phyloP scores from a whole-genome alignment of 768 basidiomycete genomes.

The Tricholoma terreum region DNA sequence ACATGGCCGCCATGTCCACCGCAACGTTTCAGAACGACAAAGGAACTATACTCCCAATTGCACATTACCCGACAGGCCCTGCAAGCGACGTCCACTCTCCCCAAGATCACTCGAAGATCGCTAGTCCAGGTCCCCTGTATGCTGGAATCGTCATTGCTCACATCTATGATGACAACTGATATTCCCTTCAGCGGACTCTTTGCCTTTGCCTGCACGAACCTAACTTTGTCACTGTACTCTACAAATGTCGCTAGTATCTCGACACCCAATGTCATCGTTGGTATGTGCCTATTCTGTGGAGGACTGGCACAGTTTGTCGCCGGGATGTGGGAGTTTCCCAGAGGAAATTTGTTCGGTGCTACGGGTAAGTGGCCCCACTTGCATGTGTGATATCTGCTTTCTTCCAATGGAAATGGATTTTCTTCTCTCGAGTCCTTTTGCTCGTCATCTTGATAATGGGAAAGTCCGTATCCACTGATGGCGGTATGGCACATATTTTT shows the following conservation, averaged over 20 bases:
- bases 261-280: constrained; percentile 62
- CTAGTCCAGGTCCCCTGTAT: neutral
- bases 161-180: neutral
- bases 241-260: constrained; percentile 46
- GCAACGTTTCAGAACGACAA: neutral
- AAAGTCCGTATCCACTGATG: no score
- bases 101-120: neutral
- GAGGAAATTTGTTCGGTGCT: constrained; percentile 62
- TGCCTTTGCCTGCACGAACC: constrained; percentile 48
- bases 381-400: neutral
- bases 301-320: constrained; percentile 79
- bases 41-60: neutral
- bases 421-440: no score
- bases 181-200: constrained; percentile 29
- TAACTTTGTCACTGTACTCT: constrained; percentile 70
- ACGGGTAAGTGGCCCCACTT: constrained; percentile 42
- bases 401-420: no score
- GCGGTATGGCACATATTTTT: no score
- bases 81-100: neutral
- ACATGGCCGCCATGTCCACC: neutral
- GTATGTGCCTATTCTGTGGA: constrained; percentile 73
- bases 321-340: constrained; percentile 75
- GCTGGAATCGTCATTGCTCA: neutral
- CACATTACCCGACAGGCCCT: neutral
- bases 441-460: no score